phyloP scores from a whole-genome alignment of 2,329 filamentous ascomycete species.

The Fusarium marasasianum region DNA sequence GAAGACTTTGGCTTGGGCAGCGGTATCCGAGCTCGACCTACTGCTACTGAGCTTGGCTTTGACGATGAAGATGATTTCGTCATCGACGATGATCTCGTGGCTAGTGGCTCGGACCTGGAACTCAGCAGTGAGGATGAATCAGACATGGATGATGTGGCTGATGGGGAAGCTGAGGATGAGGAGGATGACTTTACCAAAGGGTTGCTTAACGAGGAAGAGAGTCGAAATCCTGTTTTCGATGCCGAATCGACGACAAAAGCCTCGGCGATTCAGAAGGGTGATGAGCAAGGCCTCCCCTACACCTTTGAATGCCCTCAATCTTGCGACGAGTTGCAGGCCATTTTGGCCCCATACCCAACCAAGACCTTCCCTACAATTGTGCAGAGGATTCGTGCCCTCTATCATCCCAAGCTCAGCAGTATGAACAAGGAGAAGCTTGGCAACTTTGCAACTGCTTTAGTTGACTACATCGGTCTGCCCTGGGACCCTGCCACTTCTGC shows the following conservation, averaged over 20 bases:
- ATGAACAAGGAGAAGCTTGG: slow-evolving; percentile 86
- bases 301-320: slow-evolving; percentile 87
- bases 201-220: slow-evolving; percentile 68
- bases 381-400: slow-evolving; percentile 89
- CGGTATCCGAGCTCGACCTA: slow-evolving; percentile 66
- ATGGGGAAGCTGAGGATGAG: slow-evolving; percentile 52
- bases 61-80: slow-evolving; percentile 96
- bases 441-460: slow-evolving; percentile 71
- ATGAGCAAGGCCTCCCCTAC: slow-evolving; percentile 74
- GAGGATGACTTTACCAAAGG: slow-evolving; percentile 74
- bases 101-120: slow-evolving; percentile 78
- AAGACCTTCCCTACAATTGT: slow-evolving; percentile 80
- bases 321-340: slow-evolving; percentile 76
- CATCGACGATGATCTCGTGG: slow-evolving; percentile 88
- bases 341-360: slow-evolving; percentile 68
- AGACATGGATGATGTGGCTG: slow-evolving; percentile 55
- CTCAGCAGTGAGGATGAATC: slow-evolving; percentile 64
- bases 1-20: slow-evolving; percentile 68
- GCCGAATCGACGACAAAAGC: slow-evolving; percentile 55
- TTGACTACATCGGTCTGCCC: slow-evolving; percentile 68
- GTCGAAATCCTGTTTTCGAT: slow-evolving; percentile 62
- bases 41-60: slow-evolving; percentile 73
- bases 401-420: slow-evolving; percentile 85
- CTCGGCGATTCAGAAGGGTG: slow-evolving; percentile 48
- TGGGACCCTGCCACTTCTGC: slow-evolving; percentile 56